Conservation (phyloP, 768 basidiomycete species). For the Sporobolomyces pararoseus region DNA sequence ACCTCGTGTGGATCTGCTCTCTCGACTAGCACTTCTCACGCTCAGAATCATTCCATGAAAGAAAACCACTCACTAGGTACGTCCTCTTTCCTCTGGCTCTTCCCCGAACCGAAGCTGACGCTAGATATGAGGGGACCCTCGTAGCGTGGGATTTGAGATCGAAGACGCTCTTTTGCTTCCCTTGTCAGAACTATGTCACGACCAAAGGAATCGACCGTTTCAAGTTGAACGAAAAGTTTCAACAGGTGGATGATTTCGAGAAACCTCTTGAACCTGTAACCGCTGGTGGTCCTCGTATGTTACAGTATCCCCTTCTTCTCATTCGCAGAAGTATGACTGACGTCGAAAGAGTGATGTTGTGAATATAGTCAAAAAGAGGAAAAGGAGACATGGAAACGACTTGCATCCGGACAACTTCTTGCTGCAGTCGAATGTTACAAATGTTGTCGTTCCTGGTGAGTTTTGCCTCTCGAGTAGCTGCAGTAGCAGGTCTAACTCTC, state of each 20-base stretch:
- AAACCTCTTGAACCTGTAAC: background rate
- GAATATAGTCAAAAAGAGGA: conserved; percentile 21
- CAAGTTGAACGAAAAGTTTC: background rate
- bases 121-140: background rate
- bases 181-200: conserved; percentile 17
- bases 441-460: conserved; percentile 12
- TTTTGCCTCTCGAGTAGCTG: background rate
- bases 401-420: background rate
- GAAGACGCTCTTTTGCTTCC: background rate
- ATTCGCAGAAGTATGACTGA: too few relatives aligned
- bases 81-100: background rate
- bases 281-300: background rate
- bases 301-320: background rate
- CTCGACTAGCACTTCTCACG: background rate
- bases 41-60: background rate
- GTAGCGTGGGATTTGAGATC: conserved; percentile 31
- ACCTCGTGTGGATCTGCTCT: background rate
- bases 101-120: background rate
- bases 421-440: background rate
- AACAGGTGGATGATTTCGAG: conserved; percentile 10
- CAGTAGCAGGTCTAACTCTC: background rate
- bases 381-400: conserved; percentile 8
- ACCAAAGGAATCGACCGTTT: conserved; percentile 1
- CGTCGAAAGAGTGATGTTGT: too few relatives aligned
- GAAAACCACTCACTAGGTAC: conserved; percentile 16